Percentiles rank a stretch among this genome's conserved stretches.
Evolutionary conservation across 139 green algal genomes (phyloP).

Genomic region (Coelastrella sp.): DNA sequence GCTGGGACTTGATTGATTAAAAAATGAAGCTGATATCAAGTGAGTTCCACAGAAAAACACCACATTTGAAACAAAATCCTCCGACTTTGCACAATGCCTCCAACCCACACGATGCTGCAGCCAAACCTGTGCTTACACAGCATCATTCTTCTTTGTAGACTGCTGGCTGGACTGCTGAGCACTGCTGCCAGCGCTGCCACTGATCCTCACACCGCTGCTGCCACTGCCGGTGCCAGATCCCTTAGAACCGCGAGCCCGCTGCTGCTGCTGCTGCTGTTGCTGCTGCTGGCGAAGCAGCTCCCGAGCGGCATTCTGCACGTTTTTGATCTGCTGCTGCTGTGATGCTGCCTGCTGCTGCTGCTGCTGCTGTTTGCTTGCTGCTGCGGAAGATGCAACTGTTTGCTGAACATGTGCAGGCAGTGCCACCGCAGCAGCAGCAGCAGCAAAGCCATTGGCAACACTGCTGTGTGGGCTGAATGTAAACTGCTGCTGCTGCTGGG

Average conservation of each 20-base stretch:
- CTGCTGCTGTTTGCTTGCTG: not conserved
- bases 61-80: too few relatives aligned
- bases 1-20: too few relatives aligned
- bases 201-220: not conserved
- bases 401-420: not conserved
- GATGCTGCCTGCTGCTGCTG: not conserved
- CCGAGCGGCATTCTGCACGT: not conserved
- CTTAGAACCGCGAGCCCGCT: not conserved
- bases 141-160: too few relatives aligned
- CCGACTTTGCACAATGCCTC: too few relatives aligned
- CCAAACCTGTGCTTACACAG: too few relatives aligned
- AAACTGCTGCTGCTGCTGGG: not conserved
- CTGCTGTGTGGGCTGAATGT: not conserved
- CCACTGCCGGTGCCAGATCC: not conserved
- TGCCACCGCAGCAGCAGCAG: not conserved
- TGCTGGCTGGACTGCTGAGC: too few relatives aligned
- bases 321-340: not conserved
- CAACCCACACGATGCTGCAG: too few relatives aligned
- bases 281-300: not conserved
- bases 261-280: conserved; percentile 6
- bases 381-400: not conserved
- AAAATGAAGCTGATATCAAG: too few relatives aligned
- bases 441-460: not conserved
- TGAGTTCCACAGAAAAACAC: too few relatives aligned
- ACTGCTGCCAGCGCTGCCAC: conserved; percentile 2